Evolutionary conservation across 768 basidiomycete species (phyloP).

Genomic region (Psilocybe tampanensis): DNA sequence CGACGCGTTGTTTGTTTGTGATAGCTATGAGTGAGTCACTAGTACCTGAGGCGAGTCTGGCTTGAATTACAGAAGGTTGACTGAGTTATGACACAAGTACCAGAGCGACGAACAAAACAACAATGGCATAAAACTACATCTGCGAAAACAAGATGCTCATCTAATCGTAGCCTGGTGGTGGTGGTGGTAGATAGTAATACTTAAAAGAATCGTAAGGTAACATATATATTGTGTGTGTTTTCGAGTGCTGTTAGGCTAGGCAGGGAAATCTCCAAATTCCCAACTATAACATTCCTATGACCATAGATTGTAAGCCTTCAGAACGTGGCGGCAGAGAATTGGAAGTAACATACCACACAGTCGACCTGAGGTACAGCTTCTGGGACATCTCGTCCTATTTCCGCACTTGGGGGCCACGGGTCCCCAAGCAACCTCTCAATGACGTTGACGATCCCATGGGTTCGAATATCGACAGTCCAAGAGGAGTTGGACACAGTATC

Average conservation of each 20-base stretch:
- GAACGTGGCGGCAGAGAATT: too few species aligned
- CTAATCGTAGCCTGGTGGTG: too few species aligned
- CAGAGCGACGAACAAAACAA: too few species aligned
- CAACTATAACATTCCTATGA: conserved; percentile 69
- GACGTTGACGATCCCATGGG: conserved; percentile 76
- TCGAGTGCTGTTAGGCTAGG: background rate
- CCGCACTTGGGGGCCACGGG: conserved; percentile 72
- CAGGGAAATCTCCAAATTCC: conserved; percentile 57
- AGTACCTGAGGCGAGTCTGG: too few species aligned
- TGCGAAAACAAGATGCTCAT: too few species aligned
- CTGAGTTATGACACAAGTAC: too few species aligned
- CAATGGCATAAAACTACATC: too few species aligned
- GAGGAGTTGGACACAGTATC: conserved; percentile 87
- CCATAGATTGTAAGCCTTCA: background rate
- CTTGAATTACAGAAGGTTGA: too few species aligned
- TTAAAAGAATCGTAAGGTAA: background rate
- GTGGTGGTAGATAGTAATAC: background rate
- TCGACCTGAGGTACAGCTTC: conserved; percentile 54
- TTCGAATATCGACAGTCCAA: conserved; percentile 85
- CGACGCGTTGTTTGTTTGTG: too few species aligned
- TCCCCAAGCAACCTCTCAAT: conserved; percentile 72
- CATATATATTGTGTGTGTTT: too few species aligned
- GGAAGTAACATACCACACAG: conserved; percentile 60
- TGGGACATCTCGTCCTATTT: conserved; percentile 66
- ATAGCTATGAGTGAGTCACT: too few species aligned